Conservation (phyloP, 805 yeast genomes). For the Danielia reshetovae region DNA sequence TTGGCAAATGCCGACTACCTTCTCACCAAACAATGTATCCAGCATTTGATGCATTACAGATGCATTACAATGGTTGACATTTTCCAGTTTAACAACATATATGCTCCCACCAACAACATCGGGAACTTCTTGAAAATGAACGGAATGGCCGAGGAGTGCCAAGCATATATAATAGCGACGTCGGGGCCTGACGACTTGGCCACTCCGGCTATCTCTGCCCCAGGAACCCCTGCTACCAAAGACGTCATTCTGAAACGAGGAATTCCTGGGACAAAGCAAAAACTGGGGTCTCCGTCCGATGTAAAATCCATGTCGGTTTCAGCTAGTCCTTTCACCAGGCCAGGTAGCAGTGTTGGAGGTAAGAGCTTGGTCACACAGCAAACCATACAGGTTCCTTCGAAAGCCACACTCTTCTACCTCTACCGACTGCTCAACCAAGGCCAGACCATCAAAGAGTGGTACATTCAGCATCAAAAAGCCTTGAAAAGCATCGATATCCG, state of each 20-base stretch:
- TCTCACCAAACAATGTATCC: slow-evolving; percentile 81
- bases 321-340: slow-evolving; percentile 10
- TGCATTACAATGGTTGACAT: slow-evolving; percentile 81
- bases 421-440: slow-evolving; percentile 80
- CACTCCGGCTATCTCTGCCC: slow-evolving; percentile 3
- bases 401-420: slow-evolving; percentile 62
- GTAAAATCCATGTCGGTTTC: slow-evolving; percentile 2
- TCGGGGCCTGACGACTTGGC: slow-evolving; percentile 17
- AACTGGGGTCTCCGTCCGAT: no score
- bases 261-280: not conserved
- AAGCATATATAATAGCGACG: slow-evolving; percentile 68
- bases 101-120: slow-evolving; percentile 82
- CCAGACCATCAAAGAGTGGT: slow-evolving; percentile 78
- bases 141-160: slow-evolving; percentile 77
- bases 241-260: no score
- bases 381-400: slow-evolving; percentile 47
- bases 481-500: slow-evolving; percentile 73
- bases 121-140: slow-evolving; percentile 59
- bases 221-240: not conserved
- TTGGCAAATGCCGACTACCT: slow-evolving; percentile 77
- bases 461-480: slow-evolving; percentile 53
- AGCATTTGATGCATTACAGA: slow-evolving; percentile 85
- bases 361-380: not conserved
- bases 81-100: slow-evolving; percentile 83
- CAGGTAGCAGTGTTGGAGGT: not conserved